Base-by-base conservation (phyloP, 164 flowering plant species). In the Aristolochia contorta region DNA sequence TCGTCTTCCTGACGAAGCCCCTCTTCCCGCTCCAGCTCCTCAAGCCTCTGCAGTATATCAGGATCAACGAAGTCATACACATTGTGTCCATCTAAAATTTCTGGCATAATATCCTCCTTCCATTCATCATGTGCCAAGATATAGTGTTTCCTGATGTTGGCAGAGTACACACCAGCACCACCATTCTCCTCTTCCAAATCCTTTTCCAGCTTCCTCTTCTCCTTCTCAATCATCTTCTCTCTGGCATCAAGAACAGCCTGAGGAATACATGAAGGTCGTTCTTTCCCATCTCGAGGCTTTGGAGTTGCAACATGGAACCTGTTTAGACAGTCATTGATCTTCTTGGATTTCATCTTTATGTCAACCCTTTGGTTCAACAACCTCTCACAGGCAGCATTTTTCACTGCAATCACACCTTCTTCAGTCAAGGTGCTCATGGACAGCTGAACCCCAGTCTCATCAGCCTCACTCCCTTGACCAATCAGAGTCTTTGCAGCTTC, bases 21-120 rank as follows among this genome's bases (percentile, higher is more conserved):
- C 67, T 86, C 90, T 65, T 88, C 91, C 37, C 71, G 55, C 75
- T 88, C 96, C 78, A 91, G 68, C 70, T 85, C 97, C 60, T 91
- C 91, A 68, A 84, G 81, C 73, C 91, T 80, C 47, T 62, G 71
- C 58, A 83, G 50, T 61, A 84, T 83, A 75, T 88, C 97, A 37
- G 88, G 79, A 65, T 86, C 94, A 48, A 84, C 63, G 46, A 86
- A 91, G 69, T 91, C 97, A 65, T 67, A 77, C 1, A 91, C 88
- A 62, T 86, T 91, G 72, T 88, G 96, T 18, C 97, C 96, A 67
- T 91, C 90, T n/a, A 88, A 74, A 74, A 91, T 84, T 72, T 91
- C 97, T 15, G 97, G 88, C 77, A 86, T 77, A 12, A 80, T 62
- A 74, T 88, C 91, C 33, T 86, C 85, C 69, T 86, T 91, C 97